phyloP scores from a whole-genome alignment of 768 basidiomycete genomes.

The Fomitopsis serialis region DNA sequence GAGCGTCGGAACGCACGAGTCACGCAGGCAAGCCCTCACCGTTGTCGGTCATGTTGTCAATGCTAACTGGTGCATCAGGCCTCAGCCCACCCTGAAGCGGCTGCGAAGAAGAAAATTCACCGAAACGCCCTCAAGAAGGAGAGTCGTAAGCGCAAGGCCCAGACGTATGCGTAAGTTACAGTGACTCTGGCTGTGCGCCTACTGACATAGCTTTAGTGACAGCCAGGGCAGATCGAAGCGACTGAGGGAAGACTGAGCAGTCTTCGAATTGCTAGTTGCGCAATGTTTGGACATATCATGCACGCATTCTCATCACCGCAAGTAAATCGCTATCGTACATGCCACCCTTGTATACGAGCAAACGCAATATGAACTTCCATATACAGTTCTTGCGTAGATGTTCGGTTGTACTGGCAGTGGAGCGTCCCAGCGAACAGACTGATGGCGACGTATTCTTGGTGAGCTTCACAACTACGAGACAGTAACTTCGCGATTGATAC shows the following conservation, averaged over 20 bases:
- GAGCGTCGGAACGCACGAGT: constrained; percentile 58
- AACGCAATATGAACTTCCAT: too few species aligned
- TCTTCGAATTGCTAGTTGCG: too few species aligned
- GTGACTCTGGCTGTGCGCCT: neutral
- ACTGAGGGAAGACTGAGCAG: constrained; percentile 29
- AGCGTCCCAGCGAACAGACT: too few species aligned
- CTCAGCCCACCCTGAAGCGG: constrained; percentile 67
- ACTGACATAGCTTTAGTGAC: constrained; percentile 30
- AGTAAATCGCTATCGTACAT: too few species aligned
- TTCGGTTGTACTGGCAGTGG: too few species aligned
- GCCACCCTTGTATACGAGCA: too few species aligned
- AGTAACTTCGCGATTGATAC: too few species aligned
- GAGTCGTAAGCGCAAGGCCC: constrained; percentile 73
- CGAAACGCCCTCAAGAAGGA: constrained; percentile 77
- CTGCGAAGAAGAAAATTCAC: constrained; percentile 70
- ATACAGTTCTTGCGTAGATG: too few species aligned
- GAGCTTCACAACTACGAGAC: too few species aligned
- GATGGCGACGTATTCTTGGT: too few species aligned
- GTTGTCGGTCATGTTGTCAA: neutral
- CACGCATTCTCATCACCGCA: neutral
- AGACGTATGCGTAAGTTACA: constrained; percentile 49
- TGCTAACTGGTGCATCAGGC: constrained; percentile 30
- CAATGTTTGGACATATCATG: neutral
- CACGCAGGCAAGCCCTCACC: constrained; percentile 33
- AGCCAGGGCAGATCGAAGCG: constrained; percentile 44